These are phyloP conservation scores for Escovopsis weberi DNA, from an alignment of 2,329 filamentous ascomycete species.

Conservation along the genomic window DNA sequence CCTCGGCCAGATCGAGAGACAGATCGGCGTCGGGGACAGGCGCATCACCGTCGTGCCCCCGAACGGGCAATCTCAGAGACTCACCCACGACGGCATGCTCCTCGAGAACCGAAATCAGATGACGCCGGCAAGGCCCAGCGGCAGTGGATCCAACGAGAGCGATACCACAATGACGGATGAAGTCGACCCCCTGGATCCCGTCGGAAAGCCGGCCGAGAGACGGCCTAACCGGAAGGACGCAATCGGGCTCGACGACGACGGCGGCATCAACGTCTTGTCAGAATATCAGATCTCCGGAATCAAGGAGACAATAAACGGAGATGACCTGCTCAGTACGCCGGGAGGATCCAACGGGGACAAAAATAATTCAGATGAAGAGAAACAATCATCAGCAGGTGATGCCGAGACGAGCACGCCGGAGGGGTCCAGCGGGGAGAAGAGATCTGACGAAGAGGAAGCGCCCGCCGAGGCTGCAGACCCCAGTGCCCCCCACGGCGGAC, in stretches of 20 bases:
- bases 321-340: no score
- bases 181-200: slow-evolving; percentile 1
- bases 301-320: no score
- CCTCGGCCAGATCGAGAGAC: slow-evolving; percentile 37
- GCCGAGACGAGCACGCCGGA: neutral
- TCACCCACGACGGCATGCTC: slow-evolving; percentile 47
- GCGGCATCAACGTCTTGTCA: neutral
- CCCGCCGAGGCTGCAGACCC: neutral
- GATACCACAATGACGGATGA: slow-evolving; percentile 18
- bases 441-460: neutral
- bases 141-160: slow-evolving; percentile 22
- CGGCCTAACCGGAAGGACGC: neutral
- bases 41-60: slow-evolving; percentile 52
- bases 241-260: neutral
- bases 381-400: no score
- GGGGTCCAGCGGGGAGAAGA: neutral
- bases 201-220: neutral
- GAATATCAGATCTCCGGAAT: no score
- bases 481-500: neutral
- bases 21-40: slow-evolving; percentile 54
- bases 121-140: slow-evolving; percentile 11
- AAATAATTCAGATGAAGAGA: no score
- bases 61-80: slow-evolving; percentile 36
- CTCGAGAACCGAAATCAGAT: slow-evolving; percentile 24
- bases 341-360: no score